These are phyloP conservation scores for Euphorbia schlechtendalii DNA, from an alignment of 441 rosid species.

Conservation along the genomic window DNA sequence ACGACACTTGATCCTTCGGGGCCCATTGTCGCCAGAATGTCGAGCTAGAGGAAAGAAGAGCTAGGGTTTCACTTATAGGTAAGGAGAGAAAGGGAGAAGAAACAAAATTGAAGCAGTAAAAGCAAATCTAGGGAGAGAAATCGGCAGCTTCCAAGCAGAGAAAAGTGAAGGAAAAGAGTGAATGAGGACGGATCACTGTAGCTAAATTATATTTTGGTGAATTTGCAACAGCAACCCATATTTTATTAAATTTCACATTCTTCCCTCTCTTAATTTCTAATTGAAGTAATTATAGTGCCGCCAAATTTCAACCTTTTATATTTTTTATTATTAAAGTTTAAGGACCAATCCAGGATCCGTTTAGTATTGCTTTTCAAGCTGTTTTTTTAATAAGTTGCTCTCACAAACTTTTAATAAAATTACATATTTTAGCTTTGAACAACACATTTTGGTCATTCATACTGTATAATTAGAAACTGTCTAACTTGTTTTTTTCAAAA, in stretches of 20 bases:
- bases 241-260: neutral
- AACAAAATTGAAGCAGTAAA: neutral
- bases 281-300: neutral
- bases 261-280: neutral
- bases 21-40: conserved; percentile 32
- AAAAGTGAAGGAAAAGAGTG: conserved; percentile 6
- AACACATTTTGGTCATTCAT: too few species aligned
- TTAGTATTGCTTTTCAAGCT: too few species aligned
- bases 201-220: neutral
- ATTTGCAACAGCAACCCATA: neutral
- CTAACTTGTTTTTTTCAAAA: too few species aligned
- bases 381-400: too few species aligned
- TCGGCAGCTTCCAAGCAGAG: neutral
- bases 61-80: conserved; percentile 7
- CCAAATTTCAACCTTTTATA: neutral
- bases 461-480: too few species aligned
- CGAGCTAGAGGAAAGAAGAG: neutral
- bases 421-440: too few species aligned
- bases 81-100: conserved; percentile 5
- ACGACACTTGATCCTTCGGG: conserved; percentile 56
- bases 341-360: too few species aligned
- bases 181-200: conserved; percentile 7
- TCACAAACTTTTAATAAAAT: too few species aligned
- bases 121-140: neutral
- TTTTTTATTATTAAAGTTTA: neutral